These are phyloP conservation scores for Pichia thaimueangensis DNA, from an alignment of 805 yeast genomes.

Conservation along the genomic window DNA sequence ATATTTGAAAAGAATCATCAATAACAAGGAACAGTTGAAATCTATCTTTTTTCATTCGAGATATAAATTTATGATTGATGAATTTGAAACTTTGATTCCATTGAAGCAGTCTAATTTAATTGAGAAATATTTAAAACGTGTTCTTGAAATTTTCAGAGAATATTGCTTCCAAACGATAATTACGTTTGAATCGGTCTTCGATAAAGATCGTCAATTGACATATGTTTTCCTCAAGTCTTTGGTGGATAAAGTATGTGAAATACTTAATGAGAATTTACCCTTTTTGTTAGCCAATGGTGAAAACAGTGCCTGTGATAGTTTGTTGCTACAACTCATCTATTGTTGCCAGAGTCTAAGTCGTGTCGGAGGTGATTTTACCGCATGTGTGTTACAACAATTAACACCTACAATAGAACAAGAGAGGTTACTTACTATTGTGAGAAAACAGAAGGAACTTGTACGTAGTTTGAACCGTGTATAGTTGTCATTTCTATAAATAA, in stretches of 20 bases:
- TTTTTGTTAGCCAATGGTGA: neutral
- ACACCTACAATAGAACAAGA: neutral
- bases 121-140: slow-evolving; percentile 66
- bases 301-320: slow-evolving; percentile 46
- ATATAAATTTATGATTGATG: slow-evolving; percentile 57
- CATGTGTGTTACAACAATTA: slow-evolving; percentile 28
- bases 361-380: slow-evolving; percentile 64
- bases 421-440: slow-evolving; percentile 15
- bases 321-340: slow-evolving; percentile 75
- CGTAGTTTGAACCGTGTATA: slow-evolving; percentile 11
- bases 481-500: too few species aligned
- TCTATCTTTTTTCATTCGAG: slow-evolving; percentile 63
- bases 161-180: slow-evolving; percentile 69
- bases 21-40: slow-evolving; percentile 34
- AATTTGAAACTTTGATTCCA: slow-evolving; percentile 52
- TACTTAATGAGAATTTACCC: slow-evolving; percentile 20
- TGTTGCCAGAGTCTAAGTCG: slow-evolving; percentile 79
- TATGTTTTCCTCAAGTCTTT: slow-evolving; percentile 34
- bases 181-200: slow-evolving; percentile 57
- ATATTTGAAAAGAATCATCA: slow-evolving; percentile 32
- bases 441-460: slow-evolving; percentile 37
- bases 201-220: slow-evolving; percentile 25
- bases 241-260: slow-evolving; percentile 28
- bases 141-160: slow-evolving; percentile 80
- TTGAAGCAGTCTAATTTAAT: slow-evolving; percentile 44